Evolutionary conservation across 2,329 filamentous ascomycete genomes (phyloP), one percentile per base, ranked within the genome.

Genomic region (Fusarium irregulare): DNA sequence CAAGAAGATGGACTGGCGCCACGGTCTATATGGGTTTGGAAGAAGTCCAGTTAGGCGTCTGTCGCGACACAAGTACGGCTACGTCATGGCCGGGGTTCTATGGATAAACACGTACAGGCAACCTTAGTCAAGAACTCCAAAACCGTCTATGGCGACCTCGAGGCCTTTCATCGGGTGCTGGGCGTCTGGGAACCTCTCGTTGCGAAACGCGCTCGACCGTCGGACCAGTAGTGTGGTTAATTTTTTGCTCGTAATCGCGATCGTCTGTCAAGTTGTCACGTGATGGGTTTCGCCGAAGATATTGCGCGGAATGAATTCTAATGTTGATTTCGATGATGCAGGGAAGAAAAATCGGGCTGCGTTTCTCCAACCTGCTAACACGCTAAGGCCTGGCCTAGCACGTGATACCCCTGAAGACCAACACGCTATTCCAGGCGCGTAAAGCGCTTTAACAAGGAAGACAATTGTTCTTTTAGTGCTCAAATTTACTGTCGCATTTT

Each of bases 1-100:
- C 80, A 76, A 84, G 78, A 76, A 83, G 82, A 76, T 86, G 84
- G 79, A 87, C 81, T 73, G 85, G 85, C 85, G 86, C 86, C 86
- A 87, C 81, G 82, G 77, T 85, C 77, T 79, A 77, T 80, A 51
- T 41, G 21, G 47, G 58, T 64, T 58, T 55, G 44, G 37, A 58
- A 65, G 14, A 53, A 47, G 40, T 68, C 46, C 18, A 60, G 73
- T 75, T 72, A 76, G 74, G 64, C 51, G 54, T 72, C 71, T 63
- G 61, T 63, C 61, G 61, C 65, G 60, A 66, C 54, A 65, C 61
- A 21, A 32, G 62, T 66, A 63, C 40, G 53, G 60, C 74, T 76
- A 76, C 73, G 75, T 76, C 76, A 78, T 76, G 73, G 48, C 58
- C 56, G 60, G 66, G 56, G 56, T 49, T 50, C 66, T 66, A 50